phyloP scores from a whole-genome alignment of 1,284 basidiomycete species.

The Cutaneotrichosporon sp. region DNA sequence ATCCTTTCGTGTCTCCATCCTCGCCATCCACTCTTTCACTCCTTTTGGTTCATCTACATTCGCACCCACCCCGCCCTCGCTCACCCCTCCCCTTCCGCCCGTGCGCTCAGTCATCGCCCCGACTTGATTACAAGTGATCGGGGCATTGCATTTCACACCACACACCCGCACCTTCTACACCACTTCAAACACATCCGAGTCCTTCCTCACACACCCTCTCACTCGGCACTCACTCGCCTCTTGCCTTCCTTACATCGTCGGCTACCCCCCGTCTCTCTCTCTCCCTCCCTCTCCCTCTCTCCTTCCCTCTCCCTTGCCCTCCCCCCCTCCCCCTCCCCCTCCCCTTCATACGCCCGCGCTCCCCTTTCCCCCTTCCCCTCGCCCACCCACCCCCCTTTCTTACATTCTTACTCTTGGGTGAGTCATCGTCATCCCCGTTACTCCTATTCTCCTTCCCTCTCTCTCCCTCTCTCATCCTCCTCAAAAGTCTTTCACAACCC shows the following conservation, averaged over 20 bases:
- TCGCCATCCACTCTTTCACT: neutral
- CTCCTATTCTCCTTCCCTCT: neutral
- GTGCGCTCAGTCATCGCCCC: neutral
- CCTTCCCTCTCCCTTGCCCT: no score
- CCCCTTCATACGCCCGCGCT: neutral
- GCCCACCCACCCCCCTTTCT: neutral
- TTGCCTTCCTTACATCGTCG: neutral
- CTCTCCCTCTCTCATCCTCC: neutral
- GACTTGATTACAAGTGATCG: neutral
- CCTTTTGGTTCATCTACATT: neutral
- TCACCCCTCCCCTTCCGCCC: neutral
- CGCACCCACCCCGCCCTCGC: no score
- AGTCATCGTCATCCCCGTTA: neutral
- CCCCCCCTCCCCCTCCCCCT: no score
- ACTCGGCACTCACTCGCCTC: no score
- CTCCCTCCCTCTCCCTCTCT: neutral
- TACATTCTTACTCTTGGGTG: neutral
- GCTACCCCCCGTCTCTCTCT: no score
- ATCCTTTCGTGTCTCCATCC: no score
- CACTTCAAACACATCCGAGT: neutral
- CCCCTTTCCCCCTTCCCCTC: neutral
- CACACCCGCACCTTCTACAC: neutral
- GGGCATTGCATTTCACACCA: conserved; percentile 1
- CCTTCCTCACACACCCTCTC: neutral
- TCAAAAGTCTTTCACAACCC: neutral